A percentile compares a stretch with the other conserved stretches of the same genome.
These are phyloP conservation scores for Bipolaris zeicola DNA, from an alignment of 2,329 filamentous ascomycete genomes.

Conservation along the genomic window DNA sequence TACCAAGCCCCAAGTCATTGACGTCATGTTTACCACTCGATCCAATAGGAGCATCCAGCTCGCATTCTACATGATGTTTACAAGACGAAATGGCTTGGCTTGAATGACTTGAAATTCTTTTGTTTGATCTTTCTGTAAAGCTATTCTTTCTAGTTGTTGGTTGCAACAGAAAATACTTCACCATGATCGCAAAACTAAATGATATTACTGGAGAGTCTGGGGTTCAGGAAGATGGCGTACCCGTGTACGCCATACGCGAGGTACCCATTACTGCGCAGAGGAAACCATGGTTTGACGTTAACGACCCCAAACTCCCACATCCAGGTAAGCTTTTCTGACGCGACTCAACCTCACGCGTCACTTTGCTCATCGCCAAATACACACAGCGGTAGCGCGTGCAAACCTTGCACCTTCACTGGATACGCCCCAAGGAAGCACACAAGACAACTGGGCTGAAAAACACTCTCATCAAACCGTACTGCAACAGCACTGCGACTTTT, in stretches of 20 bases:
- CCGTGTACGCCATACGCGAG: constrained; percentile 12
- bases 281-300: constrained; percentile 16
- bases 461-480: constrained; percentile 54
- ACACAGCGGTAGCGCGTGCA: constrained; percentile 49
- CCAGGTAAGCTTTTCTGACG: constrained; percentile 12
- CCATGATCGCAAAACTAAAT: constrained; percentile 11
- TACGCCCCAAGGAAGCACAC: constrained; percentile 50
- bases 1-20: constrained; percentile 15
- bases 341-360: background rate
- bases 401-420: constrained; percentile 50
- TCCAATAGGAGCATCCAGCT: constrained; percentile 10
- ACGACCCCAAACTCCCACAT: constrained; percentile 16
- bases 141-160: background rate
- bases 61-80: background rate
- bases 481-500: constrained; percentile 61
- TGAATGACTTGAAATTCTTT: background rate
- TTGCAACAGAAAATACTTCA: background rate
- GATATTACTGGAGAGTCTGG: background rate
- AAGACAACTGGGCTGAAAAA: constrained; percentile 45
- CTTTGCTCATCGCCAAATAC: background rate
- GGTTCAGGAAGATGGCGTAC: constrained; percentile 3
- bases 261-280: constrained; percentile 19
- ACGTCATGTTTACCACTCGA: constrained; percentile 13
- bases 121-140: background rate
- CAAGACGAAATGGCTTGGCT: background rate